These are phyloP conservation scores for Trichoderma parareesei DNA, from an alignment of 495 filamentous ascomycete genomes.

Conservation along the genomic window DNA sequence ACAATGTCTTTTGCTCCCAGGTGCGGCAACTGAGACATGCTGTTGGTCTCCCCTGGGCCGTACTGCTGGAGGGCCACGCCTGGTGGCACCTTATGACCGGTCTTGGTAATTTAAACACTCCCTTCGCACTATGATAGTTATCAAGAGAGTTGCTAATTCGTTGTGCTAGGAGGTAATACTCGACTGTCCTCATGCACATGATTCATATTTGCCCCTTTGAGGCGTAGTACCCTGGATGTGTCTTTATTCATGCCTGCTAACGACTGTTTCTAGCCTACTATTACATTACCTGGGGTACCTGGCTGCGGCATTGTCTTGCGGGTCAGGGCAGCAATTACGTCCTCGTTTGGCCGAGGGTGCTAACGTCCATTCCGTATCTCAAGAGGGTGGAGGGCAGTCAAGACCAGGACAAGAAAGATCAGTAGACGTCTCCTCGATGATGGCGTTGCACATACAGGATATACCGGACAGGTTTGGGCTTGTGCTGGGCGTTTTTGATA, in stretches of 20 bases:
- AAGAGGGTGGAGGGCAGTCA: not conserved
- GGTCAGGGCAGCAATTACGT: conserved; percentile 66
- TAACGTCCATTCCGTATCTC: conserved; percentile 47
- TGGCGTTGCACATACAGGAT: no score
- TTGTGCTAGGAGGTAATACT: conserved; percentile 31
- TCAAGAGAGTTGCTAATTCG: conserved; percentile 13
- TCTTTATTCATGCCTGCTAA: not conserved
- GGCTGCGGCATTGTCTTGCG: conserved; percentile 74
- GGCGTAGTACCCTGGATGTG: not conserved
- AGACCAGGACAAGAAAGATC: not conserved
- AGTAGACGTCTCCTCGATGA: not conserved
- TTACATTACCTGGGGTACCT: conserved; percentile 81
- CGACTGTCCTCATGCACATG: not conserved
- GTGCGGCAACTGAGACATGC: conserved; percentile 61
- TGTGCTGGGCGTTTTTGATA: no score
- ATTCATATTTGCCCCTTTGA: not conserved
- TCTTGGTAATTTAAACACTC: conserved; percentile 18
- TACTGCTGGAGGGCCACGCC: conserved; percentile 85
- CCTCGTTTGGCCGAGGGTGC: conserved; percentile 61
- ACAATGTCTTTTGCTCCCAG: conserved; percentile 71
- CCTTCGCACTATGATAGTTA: not conserved
- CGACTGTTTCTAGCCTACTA: conserved; percentile 60
- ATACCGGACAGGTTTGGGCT: no score
- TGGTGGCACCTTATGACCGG: conserved; percentile 75
- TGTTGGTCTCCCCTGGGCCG: conserved; percentile 81